Evolutionary conservation across 2,329 filamentous ascomycete genomes (phyloP).

Genomic region (Lachnellula subtilissima): DNA sequence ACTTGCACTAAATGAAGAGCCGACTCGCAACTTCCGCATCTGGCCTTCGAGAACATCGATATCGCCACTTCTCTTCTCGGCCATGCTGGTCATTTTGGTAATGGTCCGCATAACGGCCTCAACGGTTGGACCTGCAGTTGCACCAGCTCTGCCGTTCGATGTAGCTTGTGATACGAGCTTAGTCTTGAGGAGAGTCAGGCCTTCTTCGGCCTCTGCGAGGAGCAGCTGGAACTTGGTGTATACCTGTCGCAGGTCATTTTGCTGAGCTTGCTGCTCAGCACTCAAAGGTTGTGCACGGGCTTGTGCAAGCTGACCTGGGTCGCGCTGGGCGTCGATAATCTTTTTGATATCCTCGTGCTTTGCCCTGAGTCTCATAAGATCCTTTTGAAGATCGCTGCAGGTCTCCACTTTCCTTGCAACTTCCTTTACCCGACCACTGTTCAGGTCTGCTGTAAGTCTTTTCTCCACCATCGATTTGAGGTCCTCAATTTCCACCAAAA

Average conservation of each 20-base stretch:
- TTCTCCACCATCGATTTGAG: constrained; percentile 60
- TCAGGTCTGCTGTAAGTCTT: constrained; percentile 59
- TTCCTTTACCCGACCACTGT: constrained; percentile 63
- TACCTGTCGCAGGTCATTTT: constrained; percentile 75
- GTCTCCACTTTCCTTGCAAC: constrained; percentile 64
- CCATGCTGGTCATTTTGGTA: constrained; percentile 85
- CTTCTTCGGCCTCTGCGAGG: constrained; percentile 75
- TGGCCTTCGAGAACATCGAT: constrained; percentile 86
- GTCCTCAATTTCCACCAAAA: constrained; percentile 69
- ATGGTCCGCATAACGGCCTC: constrained; percentile 92
- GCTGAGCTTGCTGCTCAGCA: constrained; percentile 76
- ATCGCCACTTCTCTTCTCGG: constrained; percentile 84
- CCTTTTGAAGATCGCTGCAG: constrained; percentile 63
- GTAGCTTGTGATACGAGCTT: constrained; percentile 58
- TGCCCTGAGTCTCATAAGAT: constrained; percentile 65
- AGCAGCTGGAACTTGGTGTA: constrained; percentile 69
- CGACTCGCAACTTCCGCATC: constrained; percentile 65
- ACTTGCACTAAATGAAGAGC: constrained; percentile 28
- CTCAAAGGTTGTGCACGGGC: constrained; percentile 70
- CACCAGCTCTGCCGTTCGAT: constrained; percentile 46
- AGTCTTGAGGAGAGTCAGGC: constrained; percentile 71
- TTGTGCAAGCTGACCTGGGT: constrained; percentile 61
- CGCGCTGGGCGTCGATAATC: constrained; percentile 63
- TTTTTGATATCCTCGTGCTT: constrained; percentile 76
- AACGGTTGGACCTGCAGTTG: constrained; percentile 63